Conservation (phyloP, 129 eudicot species). For the Helianthus tuberosus region DNA sequence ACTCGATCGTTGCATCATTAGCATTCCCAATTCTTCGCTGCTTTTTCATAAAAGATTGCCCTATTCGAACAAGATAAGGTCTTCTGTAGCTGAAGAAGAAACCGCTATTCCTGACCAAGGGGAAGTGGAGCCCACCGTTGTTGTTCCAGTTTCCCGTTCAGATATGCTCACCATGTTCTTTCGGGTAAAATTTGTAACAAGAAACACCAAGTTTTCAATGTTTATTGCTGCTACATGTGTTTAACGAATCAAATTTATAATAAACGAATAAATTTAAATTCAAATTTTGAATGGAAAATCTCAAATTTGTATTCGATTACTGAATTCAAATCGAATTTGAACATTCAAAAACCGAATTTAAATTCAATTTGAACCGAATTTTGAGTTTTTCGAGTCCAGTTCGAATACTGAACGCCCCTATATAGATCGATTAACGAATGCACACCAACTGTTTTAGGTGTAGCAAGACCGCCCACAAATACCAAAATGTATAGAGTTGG, state of each 20-base stretch:
- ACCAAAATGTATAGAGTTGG: too few species aligned
- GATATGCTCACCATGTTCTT: conserved; percentile 81
- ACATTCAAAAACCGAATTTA: too few species aligned
- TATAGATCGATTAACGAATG: neutral
- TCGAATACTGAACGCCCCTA: too few species aligned
- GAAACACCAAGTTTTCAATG: neutral
- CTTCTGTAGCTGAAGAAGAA: conserved; percentile 46
- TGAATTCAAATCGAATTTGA: too few species aligned
- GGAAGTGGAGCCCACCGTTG: conserved; percentile 61
- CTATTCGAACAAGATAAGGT: conserved; percentile 41
- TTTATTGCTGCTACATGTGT: neutral
- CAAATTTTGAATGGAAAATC: too few species aligned
- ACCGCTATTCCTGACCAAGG: conserved; percentile 38
- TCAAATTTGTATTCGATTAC: too few species aligned
- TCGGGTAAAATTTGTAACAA: conserved; percentile 44
- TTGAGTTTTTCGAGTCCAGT: too few species aligned
- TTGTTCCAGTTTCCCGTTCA: conserved; percentile 87
- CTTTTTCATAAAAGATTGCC: conserved; percentile 5
- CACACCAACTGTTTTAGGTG: too few species aligned
- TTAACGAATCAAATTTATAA: too few species aligned
- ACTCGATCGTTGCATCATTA: conserved; percentile 6
- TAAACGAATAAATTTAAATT: too few species aligned
- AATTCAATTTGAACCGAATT: too few species aligned
- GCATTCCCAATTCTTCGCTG: conserved; percentile 27
- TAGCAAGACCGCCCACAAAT: too few species aligned